Base-by-base conservation (phyloP, 371 early-diverging fungal species). In the Choanephora cucurbitarum region DNA sequence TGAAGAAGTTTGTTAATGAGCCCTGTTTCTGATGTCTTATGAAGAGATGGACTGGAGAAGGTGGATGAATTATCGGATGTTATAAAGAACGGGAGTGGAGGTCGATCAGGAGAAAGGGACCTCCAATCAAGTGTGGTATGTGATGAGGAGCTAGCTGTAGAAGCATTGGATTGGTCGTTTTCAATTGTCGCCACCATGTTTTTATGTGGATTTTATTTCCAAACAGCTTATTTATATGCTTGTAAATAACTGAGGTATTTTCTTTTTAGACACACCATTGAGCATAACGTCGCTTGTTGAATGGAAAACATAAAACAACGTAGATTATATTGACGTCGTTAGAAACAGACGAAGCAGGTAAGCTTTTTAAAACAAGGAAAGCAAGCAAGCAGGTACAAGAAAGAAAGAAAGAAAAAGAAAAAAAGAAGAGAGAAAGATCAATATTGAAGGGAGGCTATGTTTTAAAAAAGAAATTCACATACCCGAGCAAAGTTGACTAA, bases 401-500 rank as follows among this genome's bases (percentile, higher is more conserved):
- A n/a, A 49, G 43, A 40, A 44, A 57, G 23, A 5, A 39, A 44
- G 34, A 40, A 39, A 21, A 52, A 44, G 23, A 47, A 33, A 19
- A 56, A 52, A 52, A 28, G n/a, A 10, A 32, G 32, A 10, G 32
- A n/a, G n/a, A n/a, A n/a, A n/a, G n/a, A n/a, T n/a, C n/a, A n/a
- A n/a, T n/a, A n/a, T n/a, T n/a, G n/a, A n/a, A n/a, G n/a, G n/a
- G n/a, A n/a, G n/a, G n/a, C n/a, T n/a, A n/a, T n/a, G n/a, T n/a
- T n/a, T 24, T n/a, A n/a, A n/a, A n/a, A n/a, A n/a, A n/a, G n/a
- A n/a, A n/a, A n/a, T n/a, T n/a, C n/a, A n/a, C n/a, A 53, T 52
- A 57, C 63, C 63, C 54, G 63, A 62, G 57, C 46, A 47, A 53
- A 51, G 57, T 62, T 62, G 52, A 62, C 57, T 57, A 57, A 52